Evolutionary conservation across 768 basidiomycete species (phyloP).

Genomic region (Pisolithus marmoratus): DNA sequence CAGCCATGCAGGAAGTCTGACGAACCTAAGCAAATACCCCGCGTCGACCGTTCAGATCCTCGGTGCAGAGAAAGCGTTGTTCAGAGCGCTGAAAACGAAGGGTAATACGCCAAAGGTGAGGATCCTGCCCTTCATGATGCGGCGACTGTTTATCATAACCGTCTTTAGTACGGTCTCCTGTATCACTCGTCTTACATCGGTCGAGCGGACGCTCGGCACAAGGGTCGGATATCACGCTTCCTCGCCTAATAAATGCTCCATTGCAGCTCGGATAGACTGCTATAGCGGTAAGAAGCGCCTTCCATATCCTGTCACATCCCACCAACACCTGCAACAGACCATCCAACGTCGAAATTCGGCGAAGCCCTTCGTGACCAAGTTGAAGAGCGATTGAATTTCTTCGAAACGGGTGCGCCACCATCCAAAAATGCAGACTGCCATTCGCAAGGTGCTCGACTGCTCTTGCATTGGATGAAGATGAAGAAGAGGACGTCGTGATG

Average conservation of each 20-base stretch:
- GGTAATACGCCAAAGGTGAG: conserved; percentile 93
- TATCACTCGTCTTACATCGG: conserved; percentile 98
- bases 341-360: conserved; percentile 88
- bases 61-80: conserved; percentile 96
- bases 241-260: conserved; percentile 98
- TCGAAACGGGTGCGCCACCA: conserved; percentile 86
- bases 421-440: conserved; percentile 90
- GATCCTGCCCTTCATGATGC: not conserved
- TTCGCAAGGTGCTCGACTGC: conserved; percentile 81
- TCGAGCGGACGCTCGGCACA: conserved; percentile 88
- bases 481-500: conserved; percentile 49
- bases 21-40: conserved; percentile 96
- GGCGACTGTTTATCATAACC: not conserved
- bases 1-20: conserved; percentile 93
- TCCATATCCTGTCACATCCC: not conserved
- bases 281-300: conserved; percentile 59
- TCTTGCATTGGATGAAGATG: conserved; percentile 64
- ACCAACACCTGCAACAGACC: conserved; percentile 39
- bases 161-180: conserved; percentile 82
- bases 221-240: conserved; percentile 98
- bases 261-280: conserved; percentile 95
- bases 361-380: conserved; percentile 92
- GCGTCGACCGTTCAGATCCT: conserved; percentile 97
- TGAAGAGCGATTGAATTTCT: conserved; percentile 91
- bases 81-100: conserved; percentile 96